phyloP scores from a whole-genome alignment of 1,284 basidiomycete genomes.

The Rhodotorula sp. region DNA sequence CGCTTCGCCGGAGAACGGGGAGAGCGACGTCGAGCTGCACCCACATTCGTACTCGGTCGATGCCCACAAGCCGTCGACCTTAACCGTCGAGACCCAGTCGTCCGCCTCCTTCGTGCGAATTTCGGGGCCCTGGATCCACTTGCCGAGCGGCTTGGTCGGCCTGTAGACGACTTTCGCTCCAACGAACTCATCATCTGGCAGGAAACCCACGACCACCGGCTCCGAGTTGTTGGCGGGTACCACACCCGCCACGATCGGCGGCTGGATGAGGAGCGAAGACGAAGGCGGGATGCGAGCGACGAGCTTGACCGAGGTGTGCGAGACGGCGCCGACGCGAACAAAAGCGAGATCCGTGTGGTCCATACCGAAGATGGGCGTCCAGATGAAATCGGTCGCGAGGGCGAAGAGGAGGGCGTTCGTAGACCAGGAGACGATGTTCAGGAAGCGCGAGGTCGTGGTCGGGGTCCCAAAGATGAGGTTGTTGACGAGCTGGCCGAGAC shows the following conservation, averaged over 20 bases:
- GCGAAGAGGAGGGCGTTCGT: slow-evolving; percentile 39
- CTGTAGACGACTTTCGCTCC: slow-evolving; percentile 40
- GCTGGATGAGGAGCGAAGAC: not conserved
- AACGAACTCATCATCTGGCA: slow-evolving; percentile 22
- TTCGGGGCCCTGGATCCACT: slow-evolving; percentile 38
- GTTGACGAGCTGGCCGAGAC: slow-evolving; percentile 12
- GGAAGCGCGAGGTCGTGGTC: slow-evolving; percentile 14
- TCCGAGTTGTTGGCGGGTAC: slow-evolving; percentile 20
- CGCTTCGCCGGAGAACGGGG: slow-evolving; percentile 1
- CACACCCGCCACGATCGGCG: slow-evolving; percentile 17
- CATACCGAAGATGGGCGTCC: slow-evolving; percentile 38
- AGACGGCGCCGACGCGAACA: slow-evolving; percentile 65
- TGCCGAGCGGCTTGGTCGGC: slow-evolving; percentile 39
- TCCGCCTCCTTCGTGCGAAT: slow-evolving; percentile 47
- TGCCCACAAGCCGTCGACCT: slow-evolving; percentile 64
- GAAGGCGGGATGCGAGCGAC: slow-evolving; percentile 38
- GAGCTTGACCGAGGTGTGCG: slow-evolving; percentile 63
- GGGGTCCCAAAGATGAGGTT: slow-evolving; percentile 26
- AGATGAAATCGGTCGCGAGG: slow-evolving; percentile 35
- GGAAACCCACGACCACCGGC: not conserved
- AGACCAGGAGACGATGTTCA: slow-evolving; percentile 25
- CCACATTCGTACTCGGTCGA: slow-evolving; percentile 69
- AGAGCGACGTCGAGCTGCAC: slow-evolving; percentile 38
- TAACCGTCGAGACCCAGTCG: slow-evolving; percentile 66
- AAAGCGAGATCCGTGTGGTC: slow-evolving; percentile 57